Evolutionary conservation across 2,329 filamentous ascomycete species (phyloP).

Genomic region (Bimuria novae-zelandiae): DNA sequence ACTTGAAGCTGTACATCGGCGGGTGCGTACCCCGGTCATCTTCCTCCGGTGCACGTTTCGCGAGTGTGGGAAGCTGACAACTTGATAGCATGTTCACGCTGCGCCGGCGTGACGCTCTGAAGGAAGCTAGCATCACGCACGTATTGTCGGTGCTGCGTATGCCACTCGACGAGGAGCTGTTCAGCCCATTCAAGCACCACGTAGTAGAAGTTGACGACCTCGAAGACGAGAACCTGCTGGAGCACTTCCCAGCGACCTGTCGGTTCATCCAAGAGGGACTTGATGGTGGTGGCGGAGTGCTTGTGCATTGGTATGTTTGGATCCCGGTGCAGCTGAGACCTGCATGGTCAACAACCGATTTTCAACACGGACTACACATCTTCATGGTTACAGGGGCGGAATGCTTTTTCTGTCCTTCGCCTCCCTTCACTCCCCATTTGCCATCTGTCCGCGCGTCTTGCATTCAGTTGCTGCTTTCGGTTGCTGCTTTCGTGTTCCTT

Average conservation of each 20-base stretch:
- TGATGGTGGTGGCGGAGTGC: slow-evolving; percentile 62
- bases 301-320: slow-evolving; percentile 70
- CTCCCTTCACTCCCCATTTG: slow-evolving; percentile 2
- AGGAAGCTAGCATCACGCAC: slow-evolving; percentile 80
- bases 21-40: slow-evolving; percentile 60
- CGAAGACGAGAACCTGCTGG: slow-evolving; percentile 83
- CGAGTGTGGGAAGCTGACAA: slow-evolving; percentile 29
- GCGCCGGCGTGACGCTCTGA: slow-evolving; percentile 70
- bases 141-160: slow-evolving; percentile 81
- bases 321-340: slow-evolving; percentile 42
- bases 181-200: slow-evolving; percentile 70
- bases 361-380: slow-evolving; percentile 36
- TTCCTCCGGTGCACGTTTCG: slow-evolving; percentile 21
- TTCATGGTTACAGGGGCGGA: slow-evolving; percentile 21
- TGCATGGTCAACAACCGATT: slow-evolving; percentile 39
- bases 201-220: slow-evolving; percentile 88
- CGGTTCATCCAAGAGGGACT: slow-evolving; percentile 82
- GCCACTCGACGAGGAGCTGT: slow-evolving; percentile 60
- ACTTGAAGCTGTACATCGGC: slow-evolving; percentile 76
- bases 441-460: slow-evolving; percentile 27
- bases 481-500: slow-evolving; percentile 15
- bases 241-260: slow-evolving; percentile 77
- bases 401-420: slow-evolving; percentile 10
- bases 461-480: slow-evolving; percentile 17
- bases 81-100: slow-evolving; percentile 74